phyloP scores from a whole-genome alignment of 1,139 yeast genomes.

The Debaryomycetaceae sp. region DNA sequence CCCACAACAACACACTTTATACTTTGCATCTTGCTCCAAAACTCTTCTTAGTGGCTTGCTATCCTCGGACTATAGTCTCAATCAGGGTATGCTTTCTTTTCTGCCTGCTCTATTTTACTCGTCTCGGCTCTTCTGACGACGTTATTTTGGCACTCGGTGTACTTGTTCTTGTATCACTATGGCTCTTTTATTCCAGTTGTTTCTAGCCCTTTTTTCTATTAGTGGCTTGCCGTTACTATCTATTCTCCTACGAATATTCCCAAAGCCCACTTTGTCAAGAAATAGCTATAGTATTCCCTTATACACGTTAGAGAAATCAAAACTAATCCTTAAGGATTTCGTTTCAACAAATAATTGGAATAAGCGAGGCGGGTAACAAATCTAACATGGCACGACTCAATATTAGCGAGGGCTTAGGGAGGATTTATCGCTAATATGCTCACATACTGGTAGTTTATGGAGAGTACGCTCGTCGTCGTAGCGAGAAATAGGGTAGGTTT shows the following conservation, averaged over 20 bases:
- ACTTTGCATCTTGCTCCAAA: constrained; percentile 56
- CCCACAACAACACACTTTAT: constrained; percentile 96
- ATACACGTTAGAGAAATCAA: not conserved
- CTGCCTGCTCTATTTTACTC: not conserved
- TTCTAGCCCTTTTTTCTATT: not conserved
- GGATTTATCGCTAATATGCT: not conserved
- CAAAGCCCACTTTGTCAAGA: not conserved
- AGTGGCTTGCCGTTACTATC: not conserved
- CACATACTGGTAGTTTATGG: not conserved
- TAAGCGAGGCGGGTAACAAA: constrained; percentile 3
- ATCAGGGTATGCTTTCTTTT: not conserved
- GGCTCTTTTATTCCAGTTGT: not conserved
- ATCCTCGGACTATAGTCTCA: not conserved
- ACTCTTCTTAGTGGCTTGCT: not conserved
- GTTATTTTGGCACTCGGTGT: not conserved
- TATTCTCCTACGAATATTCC: no score
- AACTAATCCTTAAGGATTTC: not conserved
- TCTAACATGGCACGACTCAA: constrained; percentile 1
- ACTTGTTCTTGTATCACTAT: not conserved
- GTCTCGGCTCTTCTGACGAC: not conserved
- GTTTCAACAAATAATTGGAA: constrained; percentile 5
- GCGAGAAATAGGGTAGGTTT: not conserved
- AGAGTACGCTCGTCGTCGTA: not conserved
- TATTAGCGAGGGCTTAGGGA: not conserved
- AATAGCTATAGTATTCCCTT: not conserved